Conservation (phyloP, 2,329 filamentous ascomycete species). For the Metarhizium brunneum region DNA sequence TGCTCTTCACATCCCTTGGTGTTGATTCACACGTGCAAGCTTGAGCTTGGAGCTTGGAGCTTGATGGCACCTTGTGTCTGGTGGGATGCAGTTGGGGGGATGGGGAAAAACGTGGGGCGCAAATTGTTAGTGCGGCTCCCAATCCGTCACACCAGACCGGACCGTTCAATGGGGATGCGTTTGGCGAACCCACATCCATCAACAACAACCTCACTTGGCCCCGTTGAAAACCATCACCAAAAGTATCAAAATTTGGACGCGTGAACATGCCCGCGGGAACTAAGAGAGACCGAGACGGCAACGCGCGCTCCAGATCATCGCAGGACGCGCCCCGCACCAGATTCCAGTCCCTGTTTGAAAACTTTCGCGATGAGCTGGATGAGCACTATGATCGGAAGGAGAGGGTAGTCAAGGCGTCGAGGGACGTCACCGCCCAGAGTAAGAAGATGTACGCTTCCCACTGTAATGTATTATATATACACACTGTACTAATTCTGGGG, state of each 20-base stretch:
- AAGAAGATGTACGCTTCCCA: slow-evolving; percentile 75
- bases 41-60: too few species aligned
- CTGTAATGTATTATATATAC: not conserved
- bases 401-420: slow-evolving; percentile 78
- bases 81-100: too few species aligned
- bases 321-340: slow-evolving; percentile 26
- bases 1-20: too few species aligned
- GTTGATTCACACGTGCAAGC: too few species aligned
- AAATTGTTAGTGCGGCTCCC: too few species aligned
- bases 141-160: too few species aligned
- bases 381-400: slow-evolving; percentile 90
- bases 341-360: slow-evolving; percentile 71
- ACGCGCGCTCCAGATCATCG: slow-evolving; percentile 29
- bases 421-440: slow-evolving; percentile 86
- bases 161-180: too few species aligned
- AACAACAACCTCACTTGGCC: too few species aligned
- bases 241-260: too few species aligned
- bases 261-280: slow-evolving; percentile 29
- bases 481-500: not conserved
- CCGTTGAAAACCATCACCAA: too few species aligned
- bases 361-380: slow-evolving; percentile 80
- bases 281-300: slow-evolving; percentile 47
- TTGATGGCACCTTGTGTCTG: too few species aligned
- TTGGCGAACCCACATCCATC: too few species aligned
- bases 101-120: not conserved